Conservation (phyloP, 192 early-diverging fungal species). For the Rhizoclosmatium globosum region DNA sequence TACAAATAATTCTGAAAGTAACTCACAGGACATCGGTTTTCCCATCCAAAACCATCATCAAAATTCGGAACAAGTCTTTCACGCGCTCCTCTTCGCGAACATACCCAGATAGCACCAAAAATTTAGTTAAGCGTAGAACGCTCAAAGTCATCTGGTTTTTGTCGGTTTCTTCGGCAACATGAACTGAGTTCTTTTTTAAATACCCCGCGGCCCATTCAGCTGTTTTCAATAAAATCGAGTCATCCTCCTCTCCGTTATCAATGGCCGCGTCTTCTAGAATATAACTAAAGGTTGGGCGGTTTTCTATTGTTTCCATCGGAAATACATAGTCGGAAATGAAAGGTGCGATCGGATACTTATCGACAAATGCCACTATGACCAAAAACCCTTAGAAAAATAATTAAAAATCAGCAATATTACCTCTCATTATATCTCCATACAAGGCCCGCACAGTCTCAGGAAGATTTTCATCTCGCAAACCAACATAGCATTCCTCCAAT, state of each 20-base stretch:
- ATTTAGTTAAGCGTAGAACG: constrained; percentile 29
- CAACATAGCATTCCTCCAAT: constrained; percentile 35
- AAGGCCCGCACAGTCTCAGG: constrained; percentile 34
- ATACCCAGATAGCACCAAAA: constrained; percentile 30
- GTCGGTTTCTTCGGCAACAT: constrained; percentile 8
- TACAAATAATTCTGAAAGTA: neutral
- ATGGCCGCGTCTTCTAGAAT: constrained; percentile 26
- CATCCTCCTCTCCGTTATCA: neutral
- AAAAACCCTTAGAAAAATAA: neutral
- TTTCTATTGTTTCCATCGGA: constrained; percentile 17
- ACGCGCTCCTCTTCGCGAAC: constrained; percentile 14
- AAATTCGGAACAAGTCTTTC: constrained; percentile 18
- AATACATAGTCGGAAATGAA: constrained; percentile 29
- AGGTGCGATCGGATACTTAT: constrained; percentile 34
- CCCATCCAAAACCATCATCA: constrained; percentile 40
- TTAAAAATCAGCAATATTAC: constrained; percentile 26
- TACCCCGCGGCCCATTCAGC: constrained; percentile 12
- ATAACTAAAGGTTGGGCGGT: constrained; percentile 15
- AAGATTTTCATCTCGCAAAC: constrained; percentile 34
- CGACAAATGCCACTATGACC: constrained; percentile 36
- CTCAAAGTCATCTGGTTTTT: constrained; percentile 30
- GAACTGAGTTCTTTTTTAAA: constrained; percentile 10
- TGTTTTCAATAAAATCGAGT: neutral
- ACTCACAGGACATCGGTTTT: constrained; percentile 27
- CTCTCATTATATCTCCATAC: constrained; percentile 44